Evolutionary conservation across 768 basidiomycete species (phyloP), one percentile per base, ranked within the genome.

Genomic region (Auricularia heimuer): DNA sequence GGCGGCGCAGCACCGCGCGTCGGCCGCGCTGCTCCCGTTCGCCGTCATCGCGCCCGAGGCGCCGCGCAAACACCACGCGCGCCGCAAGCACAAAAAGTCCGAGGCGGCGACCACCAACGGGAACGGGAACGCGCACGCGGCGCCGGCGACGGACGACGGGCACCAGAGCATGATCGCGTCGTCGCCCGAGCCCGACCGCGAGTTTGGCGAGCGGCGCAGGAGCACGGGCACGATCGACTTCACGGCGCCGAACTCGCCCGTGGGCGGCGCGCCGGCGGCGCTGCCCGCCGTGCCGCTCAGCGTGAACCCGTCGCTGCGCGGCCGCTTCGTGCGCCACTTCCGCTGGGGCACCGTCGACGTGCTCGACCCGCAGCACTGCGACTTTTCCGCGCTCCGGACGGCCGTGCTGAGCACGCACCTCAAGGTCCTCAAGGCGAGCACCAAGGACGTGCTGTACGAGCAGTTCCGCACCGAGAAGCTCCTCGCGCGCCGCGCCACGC

Each of bases 271-370:
- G 12, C 29, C 12, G 29, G 11, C 24, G 29, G 8, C 18, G 56
- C 76, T 66, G 71, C 77, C 73, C 33, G 83, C 81, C 72, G 70
- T 83, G 54, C 45, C 24, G 61, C 73, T 80, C n/a, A 78, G 79
- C 39, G 84, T 85, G 29, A 89, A 87, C 29, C 84, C 85, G 24
- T 82, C 86, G 72, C 75, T 92, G 72, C 83, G 82, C 75, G 89
- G 91, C 61, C 80, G 88, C 64, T 93, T 93, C 72, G 79, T 84
- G 39, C 78, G 93, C 67, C 86, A 83, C 72, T 95, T 89, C 74
- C 78, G 92, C 69, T 96, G 94, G 94, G 94, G 94, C 42, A 88
- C 82, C 56, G 81, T 95, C 66, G 90, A 94, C 74, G 92, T 94
- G 64, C 83, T 94, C 61, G 81, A 92, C 74, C 90, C 92, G 63